Conservation (phyloP, 495 filamentous ascomycete genomes). For the Penicillium herquei region DNA sequence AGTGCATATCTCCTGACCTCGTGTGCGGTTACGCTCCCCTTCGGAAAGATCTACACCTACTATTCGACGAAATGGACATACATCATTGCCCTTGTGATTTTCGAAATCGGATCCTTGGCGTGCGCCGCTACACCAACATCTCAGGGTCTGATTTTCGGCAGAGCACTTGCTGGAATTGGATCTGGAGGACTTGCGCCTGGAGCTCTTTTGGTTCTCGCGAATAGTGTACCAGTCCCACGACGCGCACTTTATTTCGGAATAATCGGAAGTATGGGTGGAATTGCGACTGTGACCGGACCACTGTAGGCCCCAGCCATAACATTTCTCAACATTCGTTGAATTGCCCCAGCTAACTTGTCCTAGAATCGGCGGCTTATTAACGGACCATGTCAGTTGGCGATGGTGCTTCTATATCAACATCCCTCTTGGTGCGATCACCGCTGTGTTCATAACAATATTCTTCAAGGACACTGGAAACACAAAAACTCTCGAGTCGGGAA, state of each 20-base stretch:
- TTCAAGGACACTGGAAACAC: conserved; percentile 54
- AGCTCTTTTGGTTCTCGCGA: conserved; percentile 74
- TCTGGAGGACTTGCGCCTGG: conserved; percentile 81
- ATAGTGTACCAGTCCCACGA: conserved; percentile 67
- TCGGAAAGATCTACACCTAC: conserved; percentile 78
- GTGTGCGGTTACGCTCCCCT: conserved; percentile 68
- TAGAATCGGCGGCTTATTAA: conserved; percentile 54
- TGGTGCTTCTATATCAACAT: conserved; percentile 68
- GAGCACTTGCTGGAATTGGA: conserved; percentile 81
- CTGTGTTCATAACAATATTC: conserved; percentile 56
- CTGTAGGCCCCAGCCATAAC: conserved; percentile 34
- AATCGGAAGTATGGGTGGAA: conserved; percentile 76
- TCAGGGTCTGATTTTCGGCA: conserved; percentile 73
- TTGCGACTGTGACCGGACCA: conserved; percentile 75
- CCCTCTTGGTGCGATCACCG: conserved; percentile 65
- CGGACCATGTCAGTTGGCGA: conserved; percentile 57
- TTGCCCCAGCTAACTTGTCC: neutral
- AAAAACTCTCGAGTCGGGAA: conserved; percentile 34
- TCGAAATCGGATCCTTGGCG: conserved; percentile 78
- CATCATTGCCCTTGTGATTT: conserved; percentile 67
- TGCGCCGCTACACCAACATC: conserved; percentile 78
- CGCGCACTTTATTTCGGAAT: conserved; percentile 73
- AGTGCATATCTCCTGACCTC: conserved; percentile 69
- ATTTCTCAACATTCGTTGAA: too few relatives aligned
- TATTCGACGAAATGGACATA: conserved; percentile 75